Percentiles rank a stretch among this genome's conserved stretches.
phyloP scores from a whole-genome alignment of 352 stramenopile species.

The Globisporangium sylvaticum region DNA sequence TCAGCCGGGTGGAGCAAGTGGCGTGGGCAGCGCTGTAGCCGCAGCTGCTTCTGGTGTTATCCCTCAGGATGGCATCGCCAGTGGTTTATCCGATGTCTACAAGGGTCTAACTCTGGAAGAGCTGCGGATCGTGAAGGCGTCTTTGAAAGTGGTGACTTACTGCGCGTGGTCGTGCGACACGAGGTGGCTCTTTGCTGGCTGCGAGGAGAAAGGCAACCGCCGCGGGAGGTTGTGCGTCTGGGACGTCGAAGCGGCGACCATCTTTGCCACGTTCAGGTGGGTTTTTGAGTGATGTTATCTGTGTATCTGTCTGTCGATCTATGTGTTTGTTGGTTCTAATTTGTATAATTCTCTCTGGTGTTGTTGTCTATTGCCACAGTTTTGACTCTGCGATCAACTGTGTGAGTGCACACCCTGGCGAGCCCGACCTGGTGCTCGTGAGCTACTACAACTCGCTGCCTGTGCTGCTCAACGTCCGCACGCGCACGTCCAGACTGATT shows the following conservation, averaged over 20 bases:
- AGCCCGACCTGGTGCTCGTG: conserved; percentile 53
- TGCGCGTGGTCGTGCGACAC: conserved; percentile 70
- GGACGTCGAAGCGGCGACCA: conserved; percentile 53
- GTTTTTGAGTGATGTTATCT: too few species aligned
- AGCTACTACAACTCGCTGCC: conserved; percentile 57
- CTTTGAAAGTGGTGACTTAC: conserved; percentile 58
- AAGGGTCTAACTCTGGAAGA: conserved; percentile 37
- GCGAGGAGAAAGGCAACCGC: conserved; percentile 62
- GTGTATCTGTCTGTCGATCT: too few species aligned
- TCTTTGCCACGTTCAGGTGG: conserved; percentile 45
- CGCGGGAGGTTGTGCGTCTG: conserved; percentile 59
- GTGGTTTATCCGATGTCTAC: too few species aligned
- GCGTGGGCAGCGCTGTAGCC: too few species aligned
- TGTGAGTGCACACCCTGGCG: conserved; percentile 46
- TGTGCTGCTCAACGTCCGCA: conserved; percentile 46
- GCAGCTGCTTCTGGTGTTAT: not conserved
- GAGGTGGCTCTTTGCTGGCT: conserved; percentile 51
- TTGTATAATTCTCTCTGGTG: not conserved
- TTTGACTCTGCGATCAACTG: conserved; percentile 58
- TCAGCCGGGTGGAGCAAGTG: too few species aligned
- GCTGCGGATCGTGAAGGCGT: conserved; percentile 43
- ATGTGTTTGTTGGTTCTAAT: not conserved
- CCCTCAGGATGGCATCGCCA: too few species aligned
- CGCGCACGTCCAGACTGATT: conserved; percentile 26
- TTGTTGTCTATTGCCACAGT: not conserved